Conservation (phyloP, 768 basidiomycete genomes). For the Hygrocybe coccinea region DNA sequence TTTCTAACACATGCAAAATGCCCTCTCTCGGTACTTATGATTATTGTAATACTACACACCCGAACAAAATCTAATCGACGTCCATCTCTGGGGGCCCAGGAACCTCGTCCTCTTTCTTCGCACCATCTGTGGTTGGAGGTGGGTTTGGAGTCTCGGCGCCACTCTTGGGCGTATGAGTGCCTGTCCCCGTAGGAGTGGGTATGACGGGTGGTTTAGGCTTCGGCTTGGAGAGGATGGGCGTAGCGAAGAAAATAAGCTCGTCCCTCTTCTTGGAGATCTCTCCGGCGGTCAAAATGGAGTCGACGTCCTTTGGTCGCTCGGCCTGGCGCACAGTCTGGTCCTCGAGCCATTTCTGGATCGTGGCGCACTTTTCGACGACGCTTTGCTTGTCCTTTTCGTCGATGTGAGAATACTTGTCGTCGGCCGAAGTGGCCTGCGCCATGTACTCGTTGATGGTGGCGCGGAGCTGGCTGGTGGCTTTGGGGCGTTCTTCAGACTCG, state of each 20-base stretch:
- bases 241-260: conserved; percentile 84
- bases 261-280: conserved; percentile 91
- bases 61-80: conserved; percentile 53
- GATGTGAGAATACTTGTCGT: conserved; percentile 88
- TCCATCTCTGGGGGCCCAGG: conserved; percentile 76
- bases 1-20: neutral
- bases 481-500: conserved; percentile 77
- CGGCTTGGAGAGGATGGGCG: conserved; percentile 84
- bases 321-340: conserved; percentile 84
- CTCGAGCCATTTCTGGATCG: conserved; percentile 91
- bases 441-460: conserved; percentile 87
- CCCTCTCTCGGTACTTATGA: neutral
- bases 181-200: conserved; percentile 37
- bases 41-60: neutral
- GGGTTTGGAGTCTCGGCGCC: conserved; percentile 55
- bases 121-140: conserved; percentile 31
- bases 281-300: conserved; percentile 72
- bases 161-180: conserved; percentile 70
- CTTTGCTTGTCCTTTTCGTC: conserved; percentile 80
- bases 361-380: conserved; percentile 87
- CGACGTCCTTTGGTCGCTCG: conserved; percentile 84
- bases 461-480: conserved; percentile 68
- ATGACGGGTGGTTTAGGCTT: conserved; percentile 81
- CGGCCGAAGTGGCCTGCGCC: conserved; percentile 71
- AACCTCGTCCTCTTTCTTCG: conserved; percentile 25